Evolutionary conservation across 1,284 basidiomycete genomes (phyloP).

Genomic region (Ceratobasidium sp.): DNA sequence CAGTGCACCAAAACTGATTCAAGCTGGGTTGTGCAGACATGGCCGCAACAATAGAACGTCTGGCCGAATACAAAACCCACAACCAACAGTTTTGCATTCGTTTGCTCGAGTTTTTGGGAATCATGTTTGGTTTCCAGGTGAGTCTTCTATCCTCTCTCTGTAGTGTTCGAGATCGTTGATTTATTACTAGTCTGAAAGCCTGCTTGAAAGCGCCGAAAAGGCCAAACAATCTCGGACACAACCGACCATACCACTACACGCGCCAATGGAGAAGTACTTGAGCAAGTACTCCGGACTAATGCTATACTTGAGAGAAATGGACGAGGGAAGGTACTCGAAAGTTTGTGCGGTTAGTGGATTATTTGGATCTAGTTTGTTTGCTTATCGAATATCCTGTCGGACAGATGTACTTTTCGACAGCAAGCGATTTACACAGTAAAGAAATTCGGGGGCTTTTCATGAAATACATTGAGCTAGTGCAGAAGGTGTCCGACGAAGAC

Average conservation of each 20-base stretch:
- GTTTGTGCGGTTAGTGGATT: constrained; percentile 76
- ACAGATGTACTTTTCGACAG: constrained; percentile 86
- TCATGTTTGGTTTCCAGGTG: constrained; percentile 88
- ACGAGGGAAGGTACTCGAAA: constrained; percentile 81
- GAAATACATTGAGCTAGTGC: constrained; percentile 65
- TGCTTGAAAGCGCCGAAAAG: constrained; percentile 48
- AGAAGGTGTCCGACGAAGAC: constrained; percentile 74
- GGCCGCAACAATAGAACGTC: constrained; percentile 90
- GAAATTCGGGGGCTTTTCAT: constrained; percentile 81
- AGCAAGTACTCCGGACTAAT: constrained; percentile 89
- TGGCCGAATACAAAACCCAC: constrained; percentile 87
- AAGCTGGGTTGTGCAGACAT: constrained; percentile 65
- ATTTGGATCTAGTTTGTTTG: not conserved
- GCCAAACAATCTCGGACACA: constrained; percentile 40
- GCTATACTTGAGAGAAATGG: constrained; percentile 95
- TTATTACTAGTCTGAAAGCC: constrained; percentile 49
- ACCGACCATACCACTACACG: constrained; percentile 61
- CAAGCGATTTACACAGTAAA: constrained; percentile 77
- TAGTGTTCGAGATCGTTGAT: not conserved
- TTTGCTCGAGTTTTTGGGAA: constrained; percentile 84
- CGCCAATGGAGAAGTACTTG: constrained; percentile 78
- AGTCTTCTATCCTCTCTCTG: constrained; percentile 44
- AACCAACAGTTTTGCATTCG: constrained; percentile 92
- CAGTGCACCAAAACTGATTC: not conserved
- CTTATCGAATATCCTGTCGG: not conserved